phyloP scores from a whole-genome alignment of 495 filamentous ascomycete genomes.

The Schizothecium vesticola region DNA sequence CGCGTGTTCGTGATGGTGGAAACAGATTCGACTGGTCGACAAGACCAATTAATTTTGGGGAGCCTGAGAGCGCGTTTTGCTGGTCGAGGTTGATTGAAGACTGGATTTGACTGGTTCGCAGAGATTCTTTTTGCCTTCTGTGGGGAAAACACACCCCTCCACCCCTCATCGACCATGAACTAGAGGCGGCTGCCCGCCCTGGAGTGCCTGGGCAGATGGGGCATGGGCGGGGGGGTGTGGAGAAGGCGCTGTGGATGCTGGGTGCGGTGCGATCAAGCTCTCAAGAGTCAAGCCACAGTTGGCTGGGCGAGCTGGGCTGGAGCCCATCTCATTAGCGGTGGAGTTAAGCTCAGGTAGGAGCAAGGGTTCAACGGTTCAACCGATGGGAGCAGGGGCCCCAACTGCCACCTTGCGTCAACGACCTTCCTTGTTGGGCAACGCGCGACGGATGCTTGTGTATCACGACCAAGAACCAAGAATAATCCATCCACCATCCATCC shows the following conservation, averaged over 20 bases:
- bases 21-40: constrained; percentile 12
- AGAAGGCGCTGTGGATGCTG: not conserved
- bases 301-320: not conserved
- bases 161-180: not conserved
- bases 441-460: not conserved
- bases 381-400: constrained; percentile 1
- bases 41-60: constrained; percentile 21
- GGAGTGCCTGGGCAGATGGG: not conserved
- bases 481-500: not conserved
- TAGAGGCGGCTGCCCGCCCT: not conserved
- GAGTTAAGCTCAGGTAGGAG: not conserved
- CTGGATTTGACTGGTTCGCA: constrained; percentile 11
- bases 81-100: constrained; percentile 16
- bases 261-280: not conserved
- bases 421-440: constrained; percentile 2
- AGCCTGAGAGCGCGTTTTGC: constrained; percentile 19
- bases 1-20: not conserved
- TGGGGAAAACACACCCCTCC: constrained; percentile 5
- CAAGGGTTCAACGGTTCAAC: not conserved
- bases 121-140: constrained; percentile 14
- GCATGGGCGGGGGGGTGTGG: not conserved
- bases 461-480: not conserved
- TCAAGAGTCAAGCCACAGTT: not conserved
- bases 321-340: not conserved
- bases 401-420: constrained; percentile 13